Evolutionary conservation across 1,284 basidiomycete species (phyloP).

Genomic region (Mycena citricolor): DNA sequence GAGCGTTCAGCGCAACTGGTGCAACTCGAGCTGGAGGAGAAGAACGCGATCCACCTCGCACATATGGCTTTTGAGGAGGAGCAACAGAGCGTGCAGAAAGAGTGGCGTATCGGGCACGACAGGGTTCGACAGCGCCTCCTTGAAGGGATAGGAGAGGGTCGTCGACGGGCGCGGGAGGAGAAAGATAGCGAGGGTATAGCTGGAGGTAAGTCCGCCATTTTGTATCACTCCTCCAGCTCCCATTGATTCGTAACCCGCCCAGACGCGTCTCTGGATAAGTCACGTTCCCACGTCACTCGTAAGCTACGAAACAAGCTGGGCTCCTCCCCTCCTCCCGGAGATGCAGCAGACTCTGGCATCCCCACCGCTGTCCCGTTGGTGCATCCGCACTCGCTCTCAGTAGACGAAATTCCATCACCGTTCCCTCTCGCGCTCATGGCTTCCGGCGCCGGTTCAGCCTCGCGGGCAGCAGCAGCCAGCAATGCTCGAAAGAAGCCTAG

Average conservation of each 20-base stretch:
- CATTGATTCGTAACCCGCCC: constrained; percentile 9
- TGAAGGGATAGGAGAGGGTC: constrained; percentile 76
- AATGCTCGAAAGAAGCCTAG: constrained; percentile 55
- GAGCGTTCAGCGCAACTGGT: constrained; percentile 71
- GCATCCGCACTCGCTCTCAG: constrained; percentile 74
- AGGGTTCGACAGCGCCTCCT: constrained; percentile 67
- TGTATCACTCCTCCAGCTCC: constrained; percentile 5
- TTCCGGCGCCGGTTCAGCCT: constrained; percentile 36
- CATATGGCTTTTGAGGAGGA: constrained; percentile 72
- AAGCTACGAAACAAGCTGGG: constrained; percentile 75
- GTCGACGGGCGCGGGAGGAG: constrained; percentile 63
- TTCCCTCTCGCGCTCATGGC: constrained; percentile 73
- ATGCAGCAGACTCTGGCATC: constrained; percentile 43
- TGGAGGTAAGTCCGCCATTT: constrained; percentile 4
- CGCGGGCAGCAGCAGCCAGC: constrained; percentile 33
- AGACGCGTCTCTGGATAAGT: constrained; percentile 71
- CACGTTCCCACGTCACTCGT: constrained; percentile 70
- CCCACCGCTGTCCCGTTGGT: constrained; percentile 63
- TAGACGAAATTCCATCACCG: constrained; percentile 80
- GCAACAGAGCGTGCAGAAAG: constrained; percentile 68
- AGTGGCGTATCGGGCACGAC: constrained; percentile 69
- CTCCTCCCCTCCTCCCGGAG: constrained; percentile 56
- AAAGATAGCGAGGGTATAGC: not conserved
- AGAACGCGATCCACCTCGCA: constrained; percentile 55
- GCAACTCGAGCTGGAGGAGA: constrained; percentile 61